Evolutionary conservation across 2,329 filamentous ascomycete genomes (phyloP), one percentile per base, ranked within the genome.

Genomic region (Fonsecaea nubica): DNA sequence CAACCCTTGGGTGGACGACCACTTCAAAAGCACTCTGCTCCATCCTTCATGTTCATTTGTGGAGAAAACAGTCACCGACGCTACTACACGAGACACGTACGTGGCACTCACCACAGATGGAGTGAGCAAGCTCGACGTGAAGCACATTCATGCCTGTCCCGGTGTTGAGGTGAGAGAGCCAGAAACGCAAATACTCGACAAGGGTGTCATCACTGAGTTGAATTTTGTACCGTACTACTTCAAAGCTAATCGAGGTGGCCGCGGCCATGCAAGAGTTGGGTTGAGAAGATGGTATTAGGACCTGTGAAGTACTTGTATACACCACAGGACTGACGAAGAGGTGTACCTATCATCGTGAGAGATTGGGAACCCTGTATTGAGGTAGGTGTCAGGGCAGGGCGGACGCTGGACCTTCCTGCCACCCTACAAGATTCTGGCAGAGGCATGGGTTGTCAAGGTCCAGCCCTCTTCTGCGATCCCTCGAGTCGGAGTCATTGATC

Each of bases 211-310:
- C n/a, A 56, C 72, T 38, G 76, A 81, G 3, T 73, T 87, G 50
- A 73, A 78, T 1, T 86, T 86, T 73, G 76, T 87, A 53, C 85
- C 85, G 21, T 87, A 86, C 69, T 85, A 84, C 71, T 79, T 85
- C 63, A 76, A 85, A 15, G 84, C 83, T 15, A 87, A 87, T 67
- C 75, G 85, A 38, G 82, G 83, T 2, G 85, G 85, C 0, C 82
- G 76, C 53, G 85, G 85, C 1, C 81, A 85, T 57, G 85, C 85
- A 82, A 79, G 84, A 62, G 84, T 86, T 42, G 69, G 69, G 6
- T 50, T 71, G 53, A 68, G 55, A 33, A 60, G 62, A n/a, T 70
- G 68, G 66, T 38, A 64, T 62, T 25, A 25, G 25, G 25, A 25
- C 25, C 3, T 25, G 25, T 3, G 25, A 25, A 25, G 25, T 25